A percentile compares a stretch with the other conserved stretches of the same genome.
Evolutionary conservation across 495 filamentous ascomycete genomes (phyloP).

Genomic region (Hypoxylon trugodes): DNA sequence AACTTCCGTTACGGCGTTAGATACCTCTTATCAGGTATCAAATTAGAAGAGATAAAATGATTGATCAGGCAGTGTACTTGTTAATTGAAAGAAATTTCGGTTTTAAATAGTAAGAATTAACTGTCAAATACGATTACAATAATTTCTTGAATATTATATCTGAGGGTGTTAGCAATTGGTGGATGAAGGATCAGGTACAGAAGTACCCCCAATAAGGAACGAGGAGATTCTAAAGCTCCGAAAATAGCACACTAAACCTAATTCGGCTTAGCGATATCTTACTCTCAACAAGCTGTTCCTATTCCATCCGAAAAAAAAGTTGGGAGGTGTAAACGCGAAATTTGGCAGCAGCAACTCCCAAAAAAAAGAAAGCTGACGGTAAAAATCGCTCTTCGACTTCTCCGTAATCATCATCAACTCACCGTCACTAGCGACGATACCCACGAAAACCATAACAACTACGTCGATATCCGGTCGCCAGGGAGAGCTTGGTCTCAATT

Average conservation of each 20-base stretch:
- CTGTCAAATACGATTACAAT: neutral
- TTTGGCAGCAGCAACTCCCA: slow-evolving; percentile 34
- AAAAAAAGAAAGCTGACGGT: slow-evolving; percentile 42
- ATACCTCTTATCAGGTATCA: neutral
- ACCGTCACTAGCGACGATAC: slow-evolving; percentile 17
- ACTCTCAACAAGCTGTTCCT: slow-evolving; percentile 43
- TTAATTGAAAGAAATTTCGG: neutral
- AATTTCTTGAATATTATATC: neutral
- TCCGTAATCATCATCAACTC: slow-evolving; percentile 4
- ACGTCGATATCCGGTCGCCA: slow-evolving; percentile 33
- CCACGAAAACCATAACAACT: no score
- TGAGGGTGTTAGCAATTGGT: no score
- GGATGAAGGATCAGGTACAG: neutral
- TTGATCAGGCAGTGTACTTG: neutral
- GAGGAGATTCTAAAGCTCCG: slow-evolving; percentile 15
- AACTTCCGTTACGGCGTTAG: slow-evolving; percentile 18
- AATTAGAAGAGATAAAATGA: neutral
- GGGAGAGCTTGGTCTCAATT: slow-evolving; percentile 24
- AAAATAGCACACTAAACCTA: slow-evolving; percentile 9
- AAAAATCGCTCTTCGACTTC: slow-evolving; percentile 37
- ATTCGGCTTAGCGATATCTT: slow-evolving; percentile 20
- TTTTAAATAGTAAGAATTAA: neutral
- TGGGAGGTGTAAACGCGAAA: slow-evolving; percentile 36
- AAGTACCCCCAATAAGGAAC: neutral
- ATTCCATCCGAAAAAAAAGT: slow-evolving; percentile 42